Evolutionary conservation across 805 yeast species (phyloP), one percentile per base, ranked within the genome.

Genomic region (Sungouiozyma ichnusensis): DNA sequence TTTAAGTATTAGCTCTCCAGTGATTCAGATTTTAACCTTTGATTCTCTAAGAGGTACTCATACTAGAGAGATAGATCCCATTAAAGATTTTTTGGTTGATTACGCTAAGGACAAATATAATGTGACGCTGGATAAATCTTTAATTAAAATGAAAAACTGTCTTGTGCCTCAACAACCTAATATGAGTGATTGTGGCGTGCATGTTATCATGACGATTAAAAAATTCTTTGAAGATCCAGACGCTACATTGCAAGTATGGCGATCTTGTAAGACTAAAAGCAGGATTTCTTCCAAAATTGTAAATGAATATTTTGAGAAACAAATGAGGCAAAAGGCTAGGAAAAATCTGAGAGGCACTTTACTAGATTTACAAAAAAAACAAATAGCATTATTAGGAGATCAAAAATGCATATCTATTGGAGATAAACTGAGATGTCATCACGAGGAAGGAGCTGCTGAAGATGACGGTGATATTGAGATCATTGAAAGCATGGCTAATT

Each of bases 121-220:
- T 1, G 47, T 79, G 8, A 68, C 64, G 0, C 53, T 87, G 3
- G 63, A 63, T 16, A 66, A 66, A 11, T 58, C 63, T 4, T 69
- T 66, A 35, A 73, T 88, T 17, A 59, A 68, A 36, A 62, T 75
- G 37, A 58, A 66, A 39, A 59, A 67, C 6, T 77, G 79, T 3
- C 55, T 66, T 4, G 92, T 86, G 0, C 95, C 97, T 1, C 77
- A 72, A 44, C 98, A 92, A 55, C 77, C 79, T 24, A 92, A 92
- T 58, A 78, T 80, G 63, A 85, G 87, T 56, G 98, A 92, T 58
- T 92, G 98, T 65, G 98, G 98, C 1, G 76, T 92, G 16, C 96
- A 85, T 63, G 84, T 90, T 2, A 80, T 92, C 14, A 80, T 80
- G 50, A 87, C 83, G 51, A 71, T 80, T 11, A 66, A 68, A 43